These are phyloP conservation scores for Pestalotiopsis sp. DNA, from an alignment of 2,329 filamentous ascomycete species.

Conservation along the genomic window DNA sequence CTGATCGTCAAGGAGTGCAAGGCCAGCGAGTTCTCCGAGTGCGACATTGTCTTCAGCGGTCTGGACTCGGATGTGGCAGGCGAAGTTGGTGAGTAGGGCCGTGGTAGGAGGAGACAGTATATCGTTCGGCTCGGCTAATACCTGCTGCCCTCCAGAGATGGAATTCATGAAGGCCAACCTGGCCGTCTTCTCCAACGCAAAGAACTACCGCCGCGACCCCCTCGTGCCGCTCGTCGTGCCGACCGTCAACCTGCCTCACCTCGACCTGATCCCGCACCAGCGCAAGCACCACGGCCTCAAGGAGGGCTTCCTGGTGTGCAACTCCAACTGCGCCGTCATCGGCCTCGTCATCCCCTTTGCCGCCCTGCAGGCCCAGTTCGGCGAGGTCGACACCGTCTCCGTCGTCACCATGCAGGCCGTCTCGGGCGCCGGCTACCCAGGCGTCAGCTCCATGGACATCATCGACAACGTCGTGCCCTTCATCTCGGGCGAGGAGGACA, in stretches of 20 bases:
- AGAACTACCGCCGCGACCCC: constrained; percentile 92
- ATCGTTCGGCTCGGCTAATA: constrained; percentile 4
- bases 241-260: constrained; percentile 87
- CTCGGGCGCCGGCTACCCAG: constrained; percentile 88
- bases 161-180: constrained; percentile 87
- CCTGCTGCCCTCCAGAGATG: constrained; percentile 63
- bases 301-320: constrained; percentile 93
- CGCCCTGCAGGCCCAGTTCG: constrained; percentile 84
- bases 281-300: constrained; percentile 70
- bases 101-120: background rate
- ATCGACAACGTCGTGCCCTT: constrained; percentile 95
- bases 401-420: constrained; percentile 96
- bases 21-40: constrained; percentile 81
- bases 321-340: constrained; percentile 97
- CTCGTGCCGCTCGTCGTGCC: constrained; percentile 92
- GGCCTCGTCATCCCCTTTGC: constrained; percentile 94
- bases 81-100: constrained; percentile 70
- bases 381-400: constrained; percentile 71
- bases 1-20: constrained; percentile 85
- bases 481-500: constrained; percentile 93
- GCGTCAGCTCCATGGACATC: constrained; percentile 92
- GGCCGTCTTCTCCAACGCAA: constrained; percentile 95
- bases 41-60: constrained; percentile 91
- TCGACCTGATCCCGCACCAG: constrained; percentile 89
- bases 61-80: constrained; percentile 91